phyloP scores from a whole-genome alignment of 768 basidiomycete species.

The Lentinula edodes region DNA sequence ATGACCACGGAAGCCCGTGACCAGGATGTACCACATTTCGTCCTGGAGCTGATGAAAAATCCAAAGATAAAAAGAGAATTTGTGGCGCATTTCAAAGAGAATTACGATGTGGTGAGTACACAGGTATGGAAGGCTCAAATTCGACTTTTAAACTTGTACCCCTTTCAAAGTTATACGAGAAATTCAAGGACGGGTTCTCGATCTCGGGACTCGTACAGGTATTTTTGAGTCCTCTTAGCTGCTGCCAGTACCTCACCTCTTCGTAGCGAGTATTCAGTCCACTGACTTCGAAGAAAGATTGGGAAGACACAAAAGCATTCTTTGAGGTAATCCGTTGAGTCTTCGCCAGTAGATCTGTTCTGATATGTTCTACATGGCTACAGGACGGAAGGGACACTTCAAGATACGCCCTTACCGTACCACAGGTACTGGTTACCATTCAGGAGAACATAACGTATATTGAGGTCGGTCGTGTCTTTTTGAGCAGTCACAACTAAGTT shows the following conservation, averaged over 20 bases:
- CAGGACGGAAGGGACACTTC: constrained; percentile 59
- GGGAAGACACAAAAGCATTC: constrained; percentile 56
- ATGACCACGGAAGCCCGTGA: constrained; percentile 48
- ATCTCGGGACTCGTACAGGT: constrained; percentile 47
- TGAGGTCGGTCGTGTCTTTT: constrained; percentile 45
- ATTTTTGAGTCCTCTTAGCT: constrained; percentile 21
- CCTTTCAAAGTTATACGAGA: constrained; percentile 47
- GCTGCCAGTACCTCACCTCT: constrained; percentile 21
- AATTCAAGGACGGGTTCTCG: constrained; percentile 66
- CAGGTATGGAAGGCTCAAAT: neutral
- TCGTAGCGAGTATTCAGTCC: constrained; percentile 29
- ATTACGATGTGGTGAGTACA: constrained; percentile 55
- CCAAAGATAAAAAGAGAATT: constrained; percentile 45
- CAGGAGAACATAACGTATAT: constrained; percentile 56
- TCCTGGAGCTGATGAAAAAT: constrained; percentile 55
- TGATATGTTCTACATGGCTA: neutral
- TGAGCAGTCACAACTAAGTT: too few species aligned
- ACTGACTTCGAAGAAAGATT: constrained; percentile 67
- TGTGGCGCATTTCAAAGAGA: constrained; percentile 59
- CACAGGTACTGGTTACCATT: constrained; percentile 67
- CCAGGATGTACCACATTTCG: constrained; percentile 63
- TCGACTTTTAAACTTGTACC: neutral
- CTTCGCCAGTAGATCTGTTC: neutral
- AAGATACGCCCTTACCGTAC: constrained; percentile 58
- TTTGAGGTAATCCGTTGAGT: constrained; percentile 29